Conservation (phyloP, 192 early-diverging fungal genomes). For the Backusella psychrophila region DNA sequence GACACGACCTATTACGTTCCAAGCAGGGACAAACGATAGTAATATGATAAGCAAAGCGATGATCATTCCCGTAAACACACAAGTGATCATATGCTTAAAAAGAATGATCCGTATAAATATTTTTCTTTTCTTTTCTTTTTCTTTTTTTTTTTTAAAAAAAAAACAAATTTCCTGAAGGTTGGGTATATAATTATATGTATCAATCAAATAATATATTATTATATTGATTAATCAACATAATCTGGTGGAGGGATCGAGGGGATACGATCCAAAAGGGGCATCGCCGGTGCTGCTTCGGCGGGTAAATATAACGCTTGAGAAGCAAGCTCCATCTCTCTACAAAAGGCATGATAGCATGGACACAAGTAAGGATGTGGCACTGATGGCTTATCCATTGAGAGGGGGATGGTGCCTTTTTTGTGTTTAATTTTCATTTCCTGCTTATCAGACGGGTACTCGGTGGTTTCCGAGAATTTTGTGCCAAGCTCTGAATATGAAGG, state of each 20-base stretch:
- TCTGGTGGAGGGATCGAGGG: conserved; percentile 27
- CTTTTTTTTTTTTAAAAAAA: not conserved
- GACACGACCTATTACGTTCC: not conserved
- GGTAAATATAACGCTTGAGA: conserved; percentile 6
- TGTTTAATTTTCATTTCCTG: not conserved
- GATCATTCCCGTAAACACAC: not conserved
- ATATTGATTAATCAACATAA: conserved; percentile 15
- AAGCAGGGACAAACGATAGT: not conserved
- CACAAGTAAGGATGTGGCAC: conserved; percentile 5
- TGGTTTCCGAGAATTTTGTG: not conserved
- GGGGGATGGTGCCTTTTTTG: not conserved
- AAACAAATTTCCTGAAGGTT: not conserved
- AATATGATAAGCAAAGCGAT: conserved; percentile 1
- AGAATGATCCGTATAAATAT: not conserved
- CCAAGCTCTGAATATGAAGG: conserved; percentile 29
- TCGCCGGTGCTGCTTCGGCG: not conserved
- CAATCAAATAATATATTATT: conserved; percentile 2
- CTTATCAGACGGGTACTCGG: not conserved
- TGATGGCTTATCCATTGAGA: not conserved
- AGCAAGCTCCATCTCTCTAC: conserved; percentile 10
- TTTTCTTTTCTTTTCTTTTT: not conserved
- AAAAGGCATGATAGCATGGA: conserved; percentile 11
- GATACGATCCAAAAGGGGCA: conserved; percentile 8
- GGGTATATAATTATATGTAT: not conserved
- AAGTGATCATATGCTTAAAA: not conserved